phyloP scores from a whole-genome alignment of 371 early-diverging fungal species.

The Saksenaea oblongispora region DNA sequence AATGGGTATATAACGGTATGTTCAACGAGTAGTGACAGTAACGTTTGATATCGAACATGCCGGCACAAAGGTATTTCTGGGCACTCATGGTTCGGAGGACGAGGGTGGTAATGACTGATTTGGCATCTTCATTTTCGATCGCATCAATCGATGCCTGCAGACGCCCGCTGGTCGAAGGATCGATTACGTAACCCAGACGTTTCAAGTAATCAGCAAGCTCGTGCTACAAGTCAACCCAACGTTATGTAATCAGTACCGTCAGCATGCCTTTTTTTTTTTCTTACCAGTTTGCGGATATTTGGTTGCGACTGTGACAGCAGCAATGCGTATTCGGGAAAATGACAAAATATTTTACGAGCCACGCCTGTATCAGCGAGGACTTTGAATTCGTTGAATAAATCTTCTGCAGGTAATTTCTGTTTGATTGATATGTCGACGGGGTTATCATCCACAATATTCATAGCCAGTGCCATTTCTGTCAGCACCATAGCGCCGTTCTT shows the following conservation, averaged over 20 bases:
- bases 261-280: slow-evolving; percentile 22
- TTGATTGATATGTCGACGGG: slow-evolving; percentile 64
- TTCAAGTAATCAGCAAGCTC: slow-evolving; percentile 60
- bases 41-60: slow-evolving; percentile 60
- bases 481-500: slow-evolving; percentile 23
- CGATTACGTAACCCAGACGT: slow-evolving; percentile 50
- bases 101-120: slow-evolving; percentile 47
- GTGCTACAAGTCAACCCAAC: slow-evolving; percentile 10
- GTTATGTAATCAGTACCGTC: slow-evolving; percentile 5
- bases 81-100: slow-evolving; percentile 74
- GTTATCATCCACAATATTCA: slow-evolving; percentile 15
- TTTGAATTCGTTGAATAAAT: slow-evolving; percentile 95
- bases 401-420: slow-evolving; percentile 82
- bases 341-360: slow-evolving; percentile 79
- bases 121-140: slow-evolving; percentile 53
- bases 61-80: slow-evolving; percentile 84
- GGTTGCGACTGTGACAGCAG: slow-evolving; percentile 75
- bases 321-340: slow-evolving; percentile 86
- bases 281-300: slow-evolving; percentile 46
- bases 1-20: slow-evolving; percentile 82
- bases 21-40: slow-evolving; percentile 75
- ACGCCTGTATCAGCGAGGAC: slow-evolving; percentile 91
- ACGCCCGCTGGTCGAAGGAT: slow-evolving; percentile 48
- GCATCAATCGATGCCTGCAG: slow-evolving; percentile 73
- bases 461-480: slow-evolving; percentile 5